Percentiles rank a stretch among this genome's conserved stretches.
These are phyloP conservation scores for Apiotrichum veenhuisii DNA, from an alignment of 1,284 basidiomycete genomes.

Conservation along the genomic window DNA sequence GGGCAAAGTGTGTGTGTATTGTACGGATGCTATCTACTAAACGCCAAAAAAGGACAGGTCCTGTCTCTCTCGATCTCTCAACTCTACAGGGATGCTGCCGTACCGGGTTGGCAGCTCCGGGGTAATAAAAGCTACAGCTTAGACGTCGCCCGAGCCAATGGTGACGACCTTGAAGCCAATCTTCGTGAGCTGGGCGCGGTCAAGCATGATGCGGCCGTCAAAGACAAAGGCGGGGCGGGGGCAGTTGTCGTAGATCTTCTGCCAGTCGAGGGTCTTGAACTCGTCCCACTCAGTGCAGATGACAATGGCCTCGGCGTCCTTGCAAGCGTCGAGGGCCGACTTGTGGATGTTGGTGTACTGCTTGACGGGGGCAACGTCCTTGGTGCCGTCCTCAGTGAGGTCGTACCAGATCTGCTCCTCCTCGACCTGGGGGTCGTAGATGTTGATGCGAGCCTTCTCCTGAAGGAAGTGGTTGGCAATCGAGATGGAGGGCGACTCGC, in stretches of 20 bases:
- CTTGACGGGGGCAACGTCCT: slow-evolving; percentile 56
- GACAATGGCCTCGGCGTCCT: slow-evolving; percentile 84
- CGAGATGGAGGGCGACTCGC: slow-evolving; percentile 94
- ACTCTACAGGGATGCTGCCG: background rate
- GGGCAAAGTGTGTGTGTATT: slow-evolving; percentile 1
- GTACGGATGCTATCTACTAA: slow-evolving; percentile 19
- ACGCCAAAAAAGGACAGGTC: background rate
- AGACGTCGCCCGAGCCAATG: slow-evolving; percentile 49
- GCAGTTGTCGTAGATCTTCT: slow-evolving; percentile 74
- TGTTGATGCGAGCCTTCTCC: slow-evolving; percentile 77
- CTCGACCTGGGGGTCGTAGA: slow-evolving; percentile 85
- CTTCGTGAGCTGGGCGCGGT: slow-evolving; percentile 69
- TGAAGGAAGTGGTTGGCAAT: slow-evolving; percentile 89
- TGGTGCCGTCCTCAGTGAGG: slow-evolving; percentile 53
- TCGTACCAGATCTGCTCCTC: slow-evolving; percentile 56
- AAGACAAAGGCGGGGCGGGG: slow-evolving; percentile 95
- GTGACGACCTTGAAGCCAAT: slow-evolving; percentile 86
- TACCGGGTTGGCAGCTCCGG: too few species aligned
- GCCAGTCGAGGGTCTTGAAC: slow-evolving; percentile 89
- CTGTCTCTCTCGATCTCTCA: background rate
- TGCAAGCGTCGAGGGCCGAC: slow-evolving; percentile 81
- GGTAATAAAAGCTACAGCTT: slow-evolving; percentile 10
- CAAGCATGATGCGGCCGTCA: slow-evolving; percentile 66
- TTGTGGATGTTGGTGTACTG: slow-evolving; percentile 75
- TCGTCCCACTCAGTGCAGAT: slow-evolving; percentile 92